Percentiles rank a stretch among this genome's conserved stretches.
phyloP scores from a whole-genome alignment of 1,139 yeast genomes.

The Magnusiomyces tetraspermus region DNA sequence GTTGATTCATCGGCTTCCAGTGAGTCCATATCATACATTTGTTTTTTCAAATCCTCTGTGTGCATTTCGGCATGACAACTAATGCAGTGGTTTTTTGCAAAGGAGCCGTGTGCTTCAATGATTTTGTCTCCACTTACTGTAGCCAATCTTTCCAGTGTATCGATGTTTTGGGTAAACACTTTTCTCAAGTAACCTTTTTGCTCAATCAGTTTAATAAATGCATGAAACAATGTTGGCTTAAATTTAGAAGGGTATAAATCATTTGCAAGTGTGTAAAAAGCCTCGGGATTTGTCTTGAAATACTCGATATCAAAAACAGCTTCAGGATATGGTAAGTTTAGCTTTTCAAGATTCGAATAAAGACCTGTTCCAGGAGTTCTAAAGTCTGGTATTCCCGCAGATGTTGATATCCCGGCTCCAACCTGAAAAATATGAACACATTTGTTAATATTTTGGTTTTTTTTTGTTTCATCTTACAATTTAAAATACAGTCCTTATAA shows the following conservation, averaged over 20 bases:
- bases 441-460: slow-evolving; percentile 31
- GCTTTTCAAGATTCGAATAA: slow-evolving; percentile 65
- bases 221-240: slow-evolving; percentile 74
- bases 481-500: background rate
- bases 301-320: slow-evolving; percentile 90
- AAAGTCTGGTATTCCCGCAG: slow-evolving; percentile 93
- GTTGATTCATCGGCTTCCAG: slow-evolving; percentile 12
- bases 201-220: slow-evolving; percentile 56
- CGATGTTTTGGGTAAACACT: slow-evolving; percentile 86
- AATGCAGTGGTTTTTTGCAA: slow-evolving; percentile 75
- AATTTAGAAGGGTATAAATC: slow-evolving; percentile 85
- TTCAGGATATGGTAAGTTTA: slow-evolving; percentile 82
- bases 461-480: background rate
- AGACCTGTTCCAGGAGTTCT: slow-evolving; percentile 87
- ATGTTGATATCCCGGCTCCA: slow-evolving; percentile 92
- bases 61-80: slow-evolving; percentile 54
- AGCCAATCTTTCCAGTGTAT: slow-evolving; percentile 78
- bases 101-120: slow-evolving; percentile 93
- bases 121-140: slow-evolving; percentile 57
- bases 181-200: slow-evolving; percentile 53
- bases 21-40: slow-evolving; percentile 29
- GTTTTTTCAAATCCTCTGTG: slow-evolving; percentile 40
- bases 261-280: slow-evolving; percentile 74
- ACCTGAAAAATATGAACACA: slow-evolving; percentile 28
- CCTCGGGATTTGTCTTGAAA: slow-evolving; percentile 63